Base-by-base conservation (phyloP, 345 rosid genomes). In the Litchi chinensis region DNA sequence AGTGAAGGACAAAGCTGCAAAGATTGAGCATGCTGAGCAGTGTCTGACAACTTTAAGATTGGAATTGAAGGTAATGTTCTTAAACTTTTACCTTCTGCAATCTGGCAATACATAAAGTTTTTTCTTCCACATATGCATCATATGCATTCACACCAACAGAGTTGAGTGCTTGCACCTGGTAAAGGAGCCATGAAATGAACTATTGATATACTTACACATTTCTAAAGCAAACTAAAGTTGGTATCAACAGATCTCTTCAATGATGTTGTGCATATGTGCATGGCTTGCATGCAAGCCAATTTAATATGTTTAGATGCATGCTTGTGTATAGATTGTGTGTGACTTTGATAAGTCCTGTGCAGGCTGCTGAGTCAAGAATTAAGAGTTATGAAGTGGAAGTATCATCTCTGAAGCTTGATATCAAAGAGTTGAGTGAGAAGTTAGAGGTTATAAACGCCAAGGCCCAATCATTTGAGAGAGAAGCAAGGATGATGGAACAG, bases 311-410 rank as follows among this genome's bases (percentile, higher is more conserved):
- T 43, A 32, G 57, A 50, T 32, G 28, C 52, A 18, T 70, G 66
- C 65, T 24, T 19, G 8, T 32, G 9, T 50, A 24, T 65, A 46
- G 21, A 13, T 68, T 41, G 24, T 24, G 37, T 79, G 56, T 82
- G 57, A 85, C 75, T 46, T 28, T 73, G 28, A 71, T 21, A 50
- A 79, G 18, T 70, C 44, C 76, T 82, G 80, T 89, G 84, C 91
- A 97, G 98, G 95, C 95, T 76, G 98, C 99, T 37, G 91, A 94
- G 82, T 94, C 97, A 67, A 94, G 92, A 79, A 80, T 97, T 52
- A 82, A 70, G 86, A 94, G 90, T 86, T 97, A 87, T 84, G 95
- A 90, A 72, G 68, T 85, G 65, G 98, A 94, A 82, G 86, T 87
- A 74, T 84, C 90, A 67, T 89, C 90, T 19, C 77, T 90, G 74